A percentile compares a stretch with the other conserved stretches of the same genome.
Conservation (phyloP, 495 filamentous ascomycete species). For the Penicillium bovifimosum region DNA sequence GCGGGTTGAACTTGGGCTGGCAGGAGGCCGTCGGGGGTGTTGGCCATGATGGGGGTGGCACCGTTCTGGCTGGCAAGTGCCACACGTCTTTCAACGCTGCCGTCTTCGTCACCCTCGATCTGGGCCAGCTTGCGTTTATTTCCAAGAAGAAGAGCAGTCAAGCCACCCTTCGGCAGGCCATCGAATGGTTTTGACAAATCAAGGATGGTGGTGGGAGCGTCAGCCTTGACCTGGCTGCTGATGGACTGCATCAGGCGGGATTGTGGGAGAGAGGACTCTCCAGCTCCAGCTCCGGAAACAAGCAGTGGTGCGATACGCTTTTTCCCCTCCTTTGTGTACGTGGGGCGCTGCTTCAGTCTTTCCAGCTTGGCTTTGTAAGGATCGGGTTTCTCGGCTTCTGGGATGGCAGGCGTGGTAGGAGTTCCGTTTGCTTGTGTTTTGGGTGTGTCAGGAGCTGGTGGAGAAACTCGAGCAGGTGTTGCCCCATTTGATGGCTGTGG, state of each 20-base stretch:
- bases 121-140: slow-evolving; percentile 82
- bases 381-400: slow-evolving; percentile 54
- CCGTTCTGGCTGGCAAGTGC: slow-evolving; percentile 53
- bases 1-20: slow-evolving; percentile 53
- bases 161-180: slow-evolving; percentile 83
- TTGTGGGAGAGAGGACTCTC: slow-evolving; percentile 82
- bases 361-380: slow-evolving; percentile 64
- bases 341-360: slow-evolving; percentile 80
- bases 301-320: slow-evolving; percentile 91
- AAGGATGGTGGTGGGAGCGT: slow-evolving; percentile 77
- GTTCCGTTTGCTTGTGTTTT: slow-evolving; percentile 41
- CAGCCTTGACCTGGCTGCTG: slow-evolving; percentile 53
- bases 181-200: slow-evolving; percentile 94
- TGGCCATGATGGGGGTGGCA: slow-evolving; percentile 66
- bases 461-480: slow-evolving; percentile 34
- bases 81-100: slow-evolving; percentile 58
- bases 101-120: slow-evolving; percentile 63
- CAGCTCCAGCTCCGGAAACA: slow-evolving; percentile 75
- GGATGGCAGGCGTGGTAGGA: slow-evolving; percentile 24
- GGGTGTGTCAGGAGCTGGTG: slow-evolving; percentile 30
- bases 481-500: slow-evolving; percentile 37
- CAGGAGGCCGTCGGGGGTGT: slow-evolving; percentile 70
- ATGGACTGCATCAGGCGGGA: slow-evolving; percentile 70
- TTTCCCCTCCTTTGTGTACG: slow-evolving; percentile 93
- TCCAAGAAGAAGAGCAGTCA: slow-evolving; percentile 78